phyloP scores from a whole-genome alignment of 257 asterid species.

The Solanum sejunctum region DNA sequence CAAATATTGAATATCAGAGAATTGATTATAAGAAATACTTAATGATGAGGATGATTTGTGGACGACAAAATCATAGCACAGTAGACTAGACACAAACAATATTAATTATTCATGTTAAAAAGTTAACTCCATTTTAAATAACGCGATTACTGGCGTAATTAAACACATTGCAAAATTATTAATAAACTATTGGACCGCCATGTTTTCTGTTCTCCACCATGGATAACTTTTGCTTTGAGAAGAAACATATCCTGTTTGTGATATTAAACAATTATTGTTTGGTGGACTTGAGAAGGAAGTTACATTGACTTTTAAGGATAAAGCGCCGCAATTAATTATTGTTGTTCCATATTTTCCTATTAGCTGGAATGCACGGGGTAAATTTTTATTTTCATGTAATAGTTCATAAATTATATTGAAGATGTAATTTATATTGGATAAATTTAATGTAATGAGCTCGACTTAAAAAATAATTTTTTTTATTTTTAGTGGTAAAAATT shows the following conservation, averaged over 20 bases:
- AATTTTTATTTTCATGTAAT: too few relatives aligned
- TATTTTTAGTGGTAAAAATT: too few relatives aligned
- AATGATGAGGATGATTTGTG: constrained; percentile 20
- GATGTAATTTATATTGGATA: too few relatives aligned
- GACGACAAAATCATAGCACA: constrained; percentile 35
- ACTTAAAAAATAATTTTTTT: too few relatives aligned
- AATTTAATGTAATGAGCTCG: too few relatives aligned
- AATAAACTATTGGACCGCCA: neutral
- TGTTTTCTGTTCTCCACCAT: neutral
- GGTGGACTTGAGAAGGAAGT: neutral
- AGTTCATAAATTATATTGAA: too few relatives aligned
- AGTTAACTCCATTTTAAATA: neutral
- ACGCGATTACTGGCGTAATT: neutral
- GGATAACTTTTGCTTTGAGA: neutral
- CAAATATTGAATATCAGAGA: constrained; percentile 6
- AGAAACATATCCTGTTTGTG: neutral
- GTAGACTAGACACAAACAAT: neutral
- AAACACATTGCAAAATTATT: neutral
- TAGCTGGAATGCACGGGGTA: too few relatives aligned
- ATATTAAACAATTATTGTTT: neutral
- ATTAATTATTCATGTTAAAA: neutral
- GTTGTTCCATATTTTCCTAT: neutral
- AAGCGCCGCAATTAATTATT: neutral
- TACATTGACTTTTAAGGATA: neutral
- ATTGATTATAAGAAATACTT: constrained; percentile 2